phyloP scores from a whole-genome alignment of 768 basidiomycete genomes.

The Suillus placidus region DNA sequence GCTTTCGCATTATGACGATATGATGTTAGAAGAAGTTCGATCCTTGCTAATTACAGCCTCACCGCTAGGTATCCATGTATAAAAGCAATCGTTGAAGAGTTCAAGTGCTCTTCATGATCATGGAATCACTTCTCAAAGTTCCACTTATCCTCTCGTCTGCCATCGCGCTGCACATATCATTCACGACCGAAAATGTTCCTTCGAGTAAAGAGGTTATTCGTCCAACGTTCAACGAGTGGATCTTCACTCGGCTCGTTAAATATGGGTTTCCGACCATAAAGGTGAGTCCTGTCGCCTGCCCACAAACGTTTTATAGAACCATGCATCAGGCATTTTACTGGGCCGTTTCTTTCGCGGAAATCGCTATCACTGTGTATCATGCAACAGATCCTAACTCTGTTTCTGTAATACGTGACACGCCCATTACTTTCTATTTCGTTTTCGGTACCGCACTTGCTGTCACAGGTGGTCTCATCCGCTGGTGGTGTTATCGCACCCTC shows the following conservation, averaged over 20 bases:
- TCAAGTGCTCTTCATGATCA: slow-evolving; percentile 13
- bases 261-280: neutral
- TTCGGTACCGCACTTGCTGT: slow-evolving; percentile 27
- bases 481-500: slow-evolving; percentile 36
- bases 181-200: slow-evolving; percentile 49
- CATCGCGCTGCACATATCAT: slow-evolving; percentile 42
- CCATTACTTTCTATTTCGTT: slow-evolving; percentile 16
- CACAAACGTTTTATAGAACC: neutral
- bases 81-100: neutral
- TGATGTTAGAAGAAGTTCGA: neutral
- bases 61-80: neutral
- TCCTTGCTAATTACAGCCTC: neutral
- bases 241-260: neutral
- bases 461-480: slow-evolving; percentile 28
- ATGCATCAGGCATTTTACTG: slow-evolving; percentile 5
- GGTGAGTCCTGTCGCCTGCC: neutral
- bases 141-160: slow-evolving; percentile 45
- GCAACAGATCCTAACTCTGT: neutral
- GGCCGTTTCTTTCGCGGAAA: slow-evolving; percentile 5
- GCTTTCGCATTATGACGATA: neutral
- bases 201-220: slow-evolving; percentile 35
- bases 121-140: slow-evolving; percentile 39
- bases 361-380: neutral
- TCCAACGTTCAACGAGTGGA: slow-evolving; percentile 1
- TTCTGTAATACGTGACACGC: neutral